phyloP scores from a whole-genome alignment of 208 protist species.

The Ichthyophonus hoferi region DNA sequence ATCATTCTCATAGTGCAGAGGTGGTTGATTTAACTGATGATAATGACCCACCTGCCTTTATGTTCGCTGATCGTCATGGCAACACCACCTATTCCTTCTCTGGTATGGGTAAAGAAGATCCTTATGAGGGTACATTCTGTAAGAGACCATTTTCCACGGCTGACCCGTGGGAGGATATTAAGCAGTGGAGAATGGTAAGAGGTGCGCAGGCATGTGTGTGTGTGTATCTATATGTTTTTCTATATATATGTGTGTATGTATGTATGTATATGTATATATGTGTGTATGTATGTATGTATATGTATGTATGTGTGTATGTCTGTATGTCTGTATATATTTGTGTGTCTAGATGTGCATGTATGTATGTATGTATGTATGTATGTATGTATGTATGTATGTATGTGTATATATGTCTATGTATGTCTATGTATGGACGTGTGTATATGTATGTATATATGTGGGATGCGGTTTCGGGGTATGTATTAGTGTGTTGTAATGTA shows the following conservation, averaged over 20 bases:
- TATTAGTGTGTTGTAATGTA: no score
- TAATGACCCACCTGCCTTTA: no score
- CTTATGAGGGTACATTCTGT: background rate
- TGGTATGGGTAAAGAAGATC: background rate
- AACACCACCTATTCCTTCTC: no score
- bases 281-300: background rate
- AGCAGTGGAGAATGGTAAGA: background rate
- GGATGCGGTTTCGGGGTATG: no score
- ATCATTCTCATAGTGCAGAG: no score
- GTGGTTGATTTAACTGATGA: no score
- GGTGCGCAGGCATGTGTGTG: background rate
- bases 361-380: background rate
- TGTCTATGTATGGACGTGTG: no score
- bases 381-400: background rate
- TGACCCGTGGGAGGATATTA: background rate
- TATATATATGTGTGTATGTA: background rate
- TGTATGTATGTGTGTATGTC: background rate
- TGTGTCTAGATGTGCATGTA: background rate
- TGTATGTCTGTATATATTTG: background rate
- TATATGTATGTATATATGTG: no score
- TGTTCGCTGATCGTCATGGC: no score
- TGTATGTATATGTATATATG: background rate
- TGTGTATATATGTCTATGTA: no score
- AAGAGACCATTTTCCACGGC: background rate
- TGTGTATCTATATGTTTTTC: background rate